Conservation (phyloP, 192 early-diverging fungal genomes). For the Geosiphon pyriformis region DNA sequence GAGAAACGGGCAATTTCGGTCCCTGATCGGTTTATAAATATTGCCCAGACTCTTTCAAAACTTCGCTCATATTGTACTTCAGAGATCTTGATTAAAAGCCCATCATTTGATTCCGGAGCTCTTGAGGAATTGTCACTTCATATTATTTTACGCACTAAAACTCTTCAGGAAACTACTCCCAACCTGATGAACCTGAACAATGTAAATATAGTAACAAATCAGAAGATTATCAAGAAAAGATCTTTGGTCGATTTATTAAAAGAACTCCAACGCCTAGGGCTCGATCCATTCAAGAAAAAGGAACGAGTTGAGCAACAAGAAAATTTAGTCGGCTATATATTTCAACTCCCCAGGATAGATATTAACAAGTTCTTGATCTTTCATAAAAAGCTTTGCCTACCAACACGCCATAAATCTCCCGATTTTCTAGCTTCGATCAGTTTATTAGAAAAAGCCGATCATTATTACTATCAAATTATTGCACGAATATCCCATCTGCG, state of each 20-base stretch:
- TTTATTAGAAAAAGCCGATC: constrained; percentile 51
- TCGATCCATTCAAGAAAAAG: constrained; percentile 34
- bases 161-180: constrained; percentile 54
- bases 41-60: constrained; percentile 37
- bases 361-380: constrained; percentile 34
- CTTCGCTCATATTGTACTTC: constrained; percentile 34
- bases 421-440: constrained; percentile 37
- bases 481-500: constrained; percentile 61
- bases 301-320: constrained; percentile 34
- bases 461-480: constrained; percentile 65
- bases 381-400: constrained; percentile 18
- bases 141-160: constrained; percentile 48
- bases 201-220: constrained; percentile 52
- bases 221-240: constrained; percentile 68
- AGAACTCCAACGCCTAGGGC: constrained; percentile 61
- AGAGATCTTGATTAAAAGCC: constrained; percentile 28
- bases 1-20: not conserved
- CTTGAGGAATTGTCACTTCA: constrained; percentile 48
- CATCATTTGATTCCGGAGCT: constrained; percentile 17
- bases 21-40: constrained; percentile 38
- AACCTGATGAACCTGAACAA: constrained; percentile 51
- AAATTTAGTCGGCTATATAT: constrained; percentile 39
- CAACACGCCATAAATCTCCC: not conserved
- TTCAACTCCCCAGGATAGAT: constrained; percentile 35
- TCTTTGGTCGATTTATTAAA: constrained; percentile 74